Conservation (phyloP, 352 stramenopile genomes). For the Phytophthora pseudosyringae region DNA sequence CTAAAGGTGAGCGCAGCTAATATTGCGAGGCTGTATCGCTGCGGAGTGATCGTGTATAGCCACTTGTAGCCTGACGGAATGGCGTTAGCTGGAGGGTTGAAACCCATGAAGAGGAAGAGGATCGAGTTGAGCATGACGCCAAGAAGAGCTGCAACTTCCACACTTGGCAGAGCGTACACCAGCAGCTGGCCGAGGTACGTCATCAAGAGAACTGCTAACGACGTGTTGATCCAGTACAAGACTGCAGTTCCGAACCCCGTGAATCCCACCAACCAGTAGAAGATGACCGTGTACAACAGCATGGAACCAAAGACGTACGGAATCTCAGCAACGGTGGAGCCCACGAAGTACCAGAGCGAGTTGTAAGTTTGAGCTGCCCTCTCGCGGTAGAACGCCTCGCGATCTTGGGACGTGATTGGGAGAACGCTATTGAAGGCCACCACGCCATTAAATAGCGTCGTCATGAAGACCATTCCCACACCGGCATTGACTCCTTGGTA, state of each 20-base stretch:
- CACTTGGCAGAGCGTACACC: slow-evolving; percentile 48
- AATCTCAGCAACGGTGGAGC: slow-evolving; percentile 78
- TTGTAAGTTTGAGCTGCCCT: slow-evolving; percentile 88
- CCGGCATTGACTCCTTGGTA: slow-evolving; percentile 59
- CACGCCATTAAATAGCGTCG: slow-evolving; percentile 83
- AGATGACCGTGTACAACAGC: slow-evolving; percentile 61
- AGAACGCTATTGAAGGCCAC: slow-evolving; percentile 79
- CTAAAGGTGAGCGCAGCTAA: slow-evolving; percentile 46
- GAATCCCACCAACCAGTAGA: slow-evolving; percentile 67
- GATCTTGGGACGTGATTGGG: slow-evolving; percentile 73
- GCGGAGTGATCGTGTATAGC: slow-evolving; percentile 49
- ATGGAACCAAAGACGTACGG: slow-evolving; percentile 59
- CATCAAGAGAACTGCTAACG: slow-evolving; percentile 53
- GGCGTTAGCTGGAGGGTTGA: slow-evolving; percentile 46
- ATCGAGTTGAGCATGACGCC: slow-evolving; percentile 60
- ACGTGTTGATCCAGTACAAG: slow-evolving; percentile 66
- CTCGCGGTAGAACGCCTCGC: slow-evolving; percentile 87
- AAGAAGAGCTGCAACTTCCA: slow-evolving; percentile 45
- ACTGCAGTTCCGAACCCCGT: slow-evolving; percentile 44
- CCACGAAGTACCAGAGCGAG: slow-evolving; percentile 68
- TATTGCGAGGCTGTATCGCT: slow-evolving; percentile 48
- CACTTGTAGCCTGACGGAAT: slow-evolving; percentile 66
- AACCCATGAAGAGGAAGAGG: slow-evolving; percentile 64
- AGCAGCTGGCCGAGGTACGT: slow-evolving; percentile 59
- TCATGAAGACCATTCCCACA: slow-evolving; percentile 87